Conservation (phyloP, 1,284 basidiomycete genomes). For the Ceratobasidium sp. region DNA sequence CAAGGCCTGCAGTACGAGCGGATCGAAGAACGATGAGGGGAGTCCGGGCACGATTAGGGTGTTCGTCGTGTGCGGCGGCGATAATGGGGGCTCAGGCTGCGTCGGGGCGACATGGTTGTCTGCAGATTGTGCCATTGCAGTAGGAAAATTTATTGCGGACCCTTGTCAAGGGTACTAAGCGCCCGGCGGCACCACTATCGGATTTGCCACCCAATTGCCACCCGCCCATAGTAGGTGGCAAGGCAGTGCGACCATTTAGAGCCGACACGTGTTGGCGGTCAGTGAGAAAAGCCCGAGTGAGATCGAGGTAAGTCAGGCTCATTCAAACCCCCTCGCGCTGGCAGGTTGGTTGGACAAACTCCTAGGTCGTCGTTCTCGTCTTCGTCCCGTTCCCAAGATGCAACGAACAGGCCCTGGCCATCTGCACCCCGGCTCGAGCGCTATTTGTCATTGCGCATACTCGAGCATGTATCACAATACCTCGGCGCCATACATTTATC, state of each 20-base stretch:
- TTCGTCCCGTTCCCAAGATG: constrained; percentile 4
- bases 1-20: constrained; percentile 72
- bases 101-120: constrained; percentile 12
- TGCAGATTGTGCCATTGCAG: constrained; percentile 3
- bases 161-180: constrained; percentile 16
- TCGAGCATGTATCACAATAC: constrained; percentile 3
- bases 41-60: constrained; percentile 74
- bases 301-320: background rate
- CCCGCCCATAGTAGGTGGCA: background rate
- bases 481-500: constrained; percentile 3
- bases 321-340: background rate
- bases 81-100: background rate
- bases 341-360: constrained; percentile 13
- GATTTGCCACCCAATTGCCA: background rate
- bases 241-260: background rate
- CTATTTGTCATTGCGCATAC: constrained; percentile 18
- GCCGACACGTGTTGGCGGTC: constrained; percentile 2
- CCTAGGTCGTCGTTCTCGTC: background rate
- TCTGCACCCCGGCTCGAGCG: constrained; percentile 22
- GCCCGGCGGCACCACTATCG: background rate
- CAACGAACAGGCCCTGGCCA: constrained; percentile 21
- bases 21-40: constrained; percentile 73
- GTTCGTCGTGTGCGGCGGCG: constrained; percentile 61
- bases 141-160: background rate
- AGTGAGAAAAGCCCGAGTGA: background rate